Conservation (phyloP, 148 eudicot genomes). For the Diospyros lotus region DNA sequence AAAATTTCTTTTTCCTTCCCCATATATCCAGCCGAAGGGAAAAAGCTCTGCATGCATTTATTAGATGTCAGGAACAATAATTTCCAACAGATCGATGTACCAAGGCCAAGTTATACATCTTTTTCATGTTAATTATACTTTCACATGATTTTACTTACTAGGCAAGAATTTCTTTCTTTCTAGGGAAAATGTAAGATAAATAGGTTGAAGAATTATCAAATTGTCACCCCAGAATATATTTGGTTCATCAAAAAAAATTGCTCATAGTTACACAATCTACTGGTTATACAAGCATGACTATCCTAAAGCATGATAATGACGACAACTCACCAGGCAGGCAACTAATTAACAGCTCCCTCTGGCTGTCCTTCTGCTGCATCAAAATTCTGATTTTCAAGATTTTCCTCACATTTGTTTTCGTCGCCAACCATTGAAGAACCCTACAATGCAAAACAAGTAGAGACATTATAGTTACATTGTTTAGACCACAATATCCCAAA, state of each 20-base stretch:
- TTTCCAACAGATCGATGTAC: background rate
- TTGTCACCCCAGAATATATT: background rate
- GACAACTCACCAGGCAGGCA: constrained; percentile 23
- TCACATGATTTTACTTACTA: background rate
- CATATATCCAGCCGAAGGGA: no score
- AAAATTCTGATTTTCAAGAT: constrained; percentile 1
- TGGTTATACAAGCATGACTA: background rate
- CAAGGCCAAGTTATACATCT: background rate
- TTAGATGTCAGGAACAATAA: background rate
- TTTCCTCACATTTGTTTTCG: background rate
- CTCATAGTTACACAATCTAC: background rate
- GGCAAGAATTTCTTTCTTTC: background rate
- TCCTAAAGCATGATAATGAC: background rate
- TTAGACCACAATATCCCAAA: background rate
- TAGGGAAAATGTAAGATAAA: no score
- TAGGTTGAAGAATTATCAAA: background rate
- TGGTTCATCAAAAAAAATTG: background rate
- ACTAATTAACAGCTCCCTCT: constrained; percentile 17
- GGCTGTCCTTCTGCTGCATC: background rate
- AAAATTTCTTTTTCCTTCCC: no score
- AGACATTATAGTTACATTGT: background rate
- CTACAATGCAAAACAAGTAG: constrained; percentile 6
- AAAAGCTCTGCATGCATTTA: background rate
- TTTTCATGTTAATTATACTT: background rate
- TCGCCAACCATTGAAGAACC: constrained; percentile 7